Evolutionary conservation across 1,284 basidiomycete genomes (phyloP).

Genomic region (Puccinia horiana): DNA sequence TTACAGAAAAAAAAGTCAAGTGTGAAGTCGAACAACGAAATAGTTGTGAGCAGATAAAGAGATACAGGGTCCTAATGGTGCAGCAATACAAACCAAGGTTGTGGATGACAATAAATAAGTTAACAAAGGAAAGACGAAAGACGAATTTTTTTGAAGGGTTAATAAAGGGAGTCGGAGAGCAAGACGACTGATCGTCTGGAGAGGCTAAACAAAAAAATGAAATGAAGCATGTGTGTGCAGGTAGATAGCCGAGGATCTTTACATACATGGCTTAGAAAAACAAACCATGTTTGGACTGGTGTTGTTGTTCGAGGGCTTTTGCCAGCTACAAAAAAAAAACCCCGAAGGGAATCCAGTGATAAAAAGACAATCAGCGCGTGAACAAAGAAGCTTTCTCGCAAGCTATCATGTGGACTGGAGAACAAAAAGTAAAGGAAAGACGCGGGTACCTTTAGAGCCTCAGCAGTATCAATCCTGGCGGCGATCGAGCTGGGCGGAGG

Average conservation of each 20-base stretch:
- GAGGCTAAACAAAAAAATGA: neutral
- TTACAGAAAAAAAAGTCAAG: neutral
- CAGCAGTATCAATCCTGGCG: conserved; percentile 72
- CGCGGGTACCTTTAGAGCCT: conserved; percentile 67
- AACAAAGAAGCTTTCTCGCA: neutral
- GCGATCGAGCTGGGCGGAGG: conserved; percentile 80
- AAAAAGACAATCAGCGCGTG: neutral
- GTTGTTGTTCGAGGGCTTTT: conserved; percentile 11
- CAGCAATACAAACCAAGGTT: too few relatives aligned
- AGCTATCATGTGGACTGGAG: neutral
- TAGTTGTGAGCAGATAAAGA: too few relatives aligned
- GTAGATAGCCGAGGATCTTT: too few relatives aligned
- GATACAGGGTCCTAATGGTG: too few relatives aligned
- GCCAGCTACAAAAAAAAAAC: neutral
- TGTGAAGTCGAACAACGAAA: neutral
- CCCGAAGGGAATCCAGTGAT: neutral
- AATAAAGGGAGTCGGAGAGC: too few relatives aligned
- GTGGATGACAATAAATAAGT: neutral
- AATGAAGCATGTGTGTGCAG: neutral
- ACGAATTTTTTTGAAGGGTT: too few relatives aligned
- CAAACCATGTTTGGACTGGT: neutral
- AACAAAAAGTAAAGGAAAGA: neutral
- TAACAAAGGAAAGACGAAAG: neutral
- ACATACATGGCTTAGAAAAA: too few relatives aligned
- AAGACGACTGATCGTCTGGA: neutral